Percentiles rank a stretch among this genome's conserved stretches.
Conservation (phyloP, 2,329 filamentous ascomycete genomes). For the Aspergillus sp. region DNA sequence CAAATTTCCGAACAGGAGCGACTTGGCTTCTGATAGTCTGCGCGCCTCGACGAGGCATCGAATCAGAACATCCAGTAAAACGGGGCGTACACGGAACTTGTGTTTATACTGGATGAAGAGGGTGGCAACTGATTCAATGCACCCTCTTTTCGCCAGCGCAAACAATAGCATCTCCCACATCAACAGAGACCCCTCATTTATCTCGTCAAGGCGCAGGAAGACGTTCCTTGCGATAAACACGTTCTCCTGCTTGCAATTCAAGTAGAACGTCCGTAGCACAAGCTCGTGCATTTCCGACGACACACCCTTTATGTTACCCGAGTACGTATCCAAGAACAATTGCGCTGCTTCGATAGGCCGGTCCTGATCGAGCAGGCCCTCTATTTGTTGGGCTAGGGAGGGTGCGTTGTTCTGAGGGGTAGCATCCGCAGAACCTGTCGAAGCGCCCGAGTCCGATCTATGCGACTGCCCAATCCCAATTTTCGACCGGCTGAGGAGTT, state of each 20-base stretch:
- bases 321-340: constrained; percentile 22
- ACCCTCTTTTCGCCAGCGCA: constrained; percentile 25
- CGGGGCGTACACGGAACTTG: constrained; percentile 19
- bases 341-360: constrained; percentile 29
- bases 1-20: constrained; percentile 24
- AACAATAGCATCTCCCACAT: constrained; percentile 32
- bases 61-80: constrained; percentile 27
- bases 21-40: constrained; percentile 28
- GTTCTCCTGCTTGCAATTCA: constrained; percentile 29
- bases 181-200: constrained; percentile 20
- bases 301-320: constrained; percentile 12
- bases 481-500: background rate
- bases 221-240: constrained; percentile 29
- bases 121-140: constrained; percentile 27
- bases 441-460: background rate
- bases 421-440: background rate
- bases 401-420: background rate
- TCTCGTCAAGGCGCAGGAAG: constrained; percentile 25
- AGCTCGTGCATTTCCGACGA: constrained; percentile 21
- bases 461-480: background rate
- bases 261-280: constrained; percentile 22
- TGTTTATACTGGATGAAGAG: constrained; percentile 22
- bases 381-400: constrained; percentile 14
- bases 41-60: constrained; percentile 30
- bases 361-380: constrained; percentile 16